Evolutionary conservation across 164 flowering plant species (phyloP).

Genomic region (Chimonanthus salicifolius): DNA sequence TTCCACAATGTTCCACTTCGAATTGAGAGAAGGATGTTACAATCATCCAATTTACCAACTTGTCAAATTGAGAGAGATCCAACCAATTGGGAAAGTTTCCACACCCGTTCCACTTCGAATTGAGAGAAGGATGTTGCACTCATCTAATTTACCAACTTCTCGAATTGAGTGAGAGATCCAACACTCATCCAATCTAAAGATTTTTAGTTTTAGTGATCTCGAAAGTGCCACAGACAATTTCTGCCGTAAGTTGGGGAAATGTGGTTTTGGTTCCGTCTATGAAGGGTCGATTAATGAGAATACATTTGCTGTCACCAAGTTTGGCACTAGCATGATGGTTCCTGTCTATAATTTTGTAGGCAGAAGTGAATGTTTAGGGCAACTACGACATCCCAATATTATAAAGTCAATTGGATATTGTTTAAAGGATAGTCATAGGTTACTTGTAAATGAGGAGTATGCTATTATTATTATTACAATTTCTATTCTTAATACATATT

Average conservation of each 20-base stretch:
- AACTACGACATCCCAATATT: constrained; percentile 71
- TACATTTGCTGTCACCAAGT: constrained; percentile 4
- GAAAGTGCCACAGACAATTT: constrained; percentile 73
- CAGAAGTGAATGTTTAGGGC: constrained; percentile 76
- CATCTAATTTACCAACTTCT: constrained; percentile 20
- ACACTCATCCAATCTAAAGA: constrained; percentile 54
- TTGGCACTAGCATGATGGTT: too few relatives aligned
- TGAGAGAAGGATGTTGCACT: too few relatives aligned
- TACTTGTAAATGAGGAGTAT: constrained; percentile 74
- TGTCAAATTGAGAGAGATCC: too few relatives aligned
- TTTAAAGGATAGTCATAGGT: constrained; percentile 73
- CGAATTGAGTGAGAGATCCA: constrained; percentile 66
- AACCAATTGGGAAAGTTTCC: too few relatives aligned
- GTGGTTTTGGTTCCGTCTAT: constrained; percentile 84
- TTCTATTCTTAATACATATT: constrained; percentile 28
- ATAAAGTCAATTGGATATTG: constrained; percentile 77
- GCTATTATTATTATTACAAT: too few relatives aligned
- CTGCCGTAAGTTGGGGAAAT: constrained; percentile 87
- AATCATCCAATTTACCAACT: too few relatives aligned
- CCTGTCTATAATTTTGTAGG: constrained; percentile 24
- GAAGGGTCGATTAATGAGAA: constrained; percentile 84
- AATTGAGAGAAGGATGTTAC: too few relatives aligned
- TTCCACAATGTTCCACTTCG: too few relatives aligned
- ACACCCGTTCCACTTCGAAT: too few relatives aligned
- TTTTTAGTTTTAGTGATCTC: constrained; percentile 53